These are phyloP conservation scores for Botryotinia convoluta DNA, from an alignment of 2,329 filamentous ascomycete genomes.

Conservation along the genomic window DNA sequence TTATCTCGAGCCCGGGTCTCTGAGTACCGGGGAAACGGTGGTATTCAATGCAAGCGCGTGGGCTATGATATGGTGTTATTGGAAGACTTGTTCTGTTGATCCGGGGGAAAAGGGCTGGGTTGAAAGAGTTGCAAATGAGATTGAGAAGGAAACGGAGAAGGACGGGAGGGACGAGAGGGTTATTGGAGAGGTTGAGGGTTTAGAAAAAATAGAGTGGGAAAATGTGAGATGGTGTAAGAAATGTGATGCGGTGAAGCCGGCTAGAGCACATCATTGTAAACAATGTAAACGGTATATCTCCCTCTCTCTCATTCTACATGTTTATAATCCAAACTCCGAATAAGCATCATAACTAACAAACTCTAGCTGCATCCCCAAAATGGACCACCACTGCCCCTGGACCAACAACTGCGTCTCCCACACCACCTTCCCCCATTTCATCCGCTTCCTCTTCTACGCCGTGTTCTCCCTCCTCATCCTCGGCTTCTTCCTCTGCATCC, in stretches of 20 bases:
- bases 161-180: slow-evolving; percentile 27
- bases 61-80: slow-evolving; percentile 53
- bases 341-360: slow-evolving; percentile 4
- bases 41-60: slow-evolving; percentile 64
- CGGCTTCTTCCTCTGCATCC: slow-evolving; percentile 56
- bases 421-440: slow-evolving; percentile 77
- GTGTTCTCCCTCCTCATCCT: slow-evolving; percentile 60
- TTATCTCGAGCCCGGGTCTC: slow-evolving; percentile 58
- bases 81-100: slow-evolving; percentile 55
- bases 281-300: slow-evolving; percentile 58
- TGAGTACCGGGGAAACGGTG: slow-evolving; percentile 54
- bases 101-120: slow-evolving; percentile 51
- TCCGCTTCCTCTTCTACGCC: slow-evolving; percentile 72
- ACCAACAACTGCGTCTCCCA: slow-evolving; percentile 80
- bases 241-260: slow-evolving; percentile 71
- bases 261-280: slow-evolving; percentile 78
- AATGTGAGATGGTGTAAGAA: slow-evolving; percentile 67
- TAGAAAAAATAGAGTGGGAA: slow-evolving; percentile 23
- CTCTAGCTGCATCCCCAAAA: slow-evolving; percentile 67
- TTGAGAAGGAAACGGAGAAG: background rate
- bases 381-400: slow-evolving; percentile 89
- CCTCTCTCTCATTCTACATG: background rate
- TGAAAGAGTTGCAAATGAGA: slow-evolving; percentile 15
- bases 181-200: slow-evolving; percentile 25
- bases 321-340: too few relatives aligned